phyloP scores from a whole-genome alignment of 805 yeast species.

The Kodamaea lidongshanica region DNA sequence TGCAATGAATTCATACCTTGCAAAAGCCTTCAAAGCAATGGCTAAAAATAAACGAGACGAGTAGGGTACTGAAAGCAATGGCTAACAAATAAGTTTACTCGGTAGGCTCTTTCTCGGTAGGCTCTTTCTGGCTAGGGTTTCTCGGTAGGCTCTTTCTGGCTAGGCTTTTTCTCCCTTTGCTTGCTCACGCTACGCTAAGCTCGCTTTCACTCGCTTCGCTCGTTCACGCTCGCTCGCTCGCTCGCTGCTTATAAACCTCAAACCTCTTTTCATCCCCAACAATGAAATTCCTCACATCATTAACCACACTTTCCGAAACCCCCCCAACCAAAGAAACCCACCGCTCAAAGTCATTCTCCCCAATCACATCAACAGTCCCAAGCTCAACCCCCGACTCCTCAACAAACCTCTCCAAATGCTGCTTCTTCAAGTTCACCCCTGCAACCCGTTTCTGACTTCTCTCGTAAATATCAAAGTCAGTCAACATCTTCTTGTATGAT shows the following conservation, averaged over 20 bases:
- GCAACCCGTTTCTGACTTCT: conserved; percentile 15
- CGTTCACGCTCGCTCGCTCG: too few relatives aligned
- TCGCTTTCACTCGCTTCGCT: too few relatives aligned
- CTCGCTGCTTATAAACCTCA: conserved; percentile 16
- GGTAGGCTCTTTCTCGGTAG: too few relatives aligned
- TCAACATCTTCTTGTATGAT: conserved; percentile 21
- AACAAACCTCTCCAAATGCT: conserved; percentile 20
- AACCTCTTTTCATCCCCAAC: conserved; percentile 37
- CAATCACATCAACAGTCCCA: conserved; percentile 4
- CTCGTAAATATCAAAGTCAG: conserved; percentile 26
- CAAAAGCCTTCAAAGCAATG: too few relatives aligned
- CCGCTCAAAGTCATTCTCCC: conserved; percentile 1
- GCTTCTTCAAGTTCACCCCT: conserved; percentile 26
- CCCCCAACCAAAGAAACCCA: conserved; percentile 4
- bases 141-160: too few relatives aligned
- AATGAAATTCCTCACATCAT: conserved; percentile 28
- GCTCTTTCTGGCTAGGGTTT: too few relatives aligned
- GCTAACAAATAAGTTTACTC: too few relatives aligned
- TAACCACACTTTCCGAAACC: conserved; percentile 12
- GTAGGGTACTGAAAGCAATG: too few relatives aligned
- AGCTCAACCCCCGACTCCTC: conserved; percentile 1
- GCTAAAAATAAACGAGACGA: too few relatives aligned
- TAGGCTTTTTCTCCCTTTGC: too few relatives aligned
- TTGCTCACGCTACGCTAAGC: too few relatives aligned
- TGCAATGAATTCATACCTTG: too few relatives aligned